These are phyloP conservation scores for Mucor lusitanicus DNA, from an alignment of 371 early-diverging fungal genomes.

Conservation along the genomic window DNA sequence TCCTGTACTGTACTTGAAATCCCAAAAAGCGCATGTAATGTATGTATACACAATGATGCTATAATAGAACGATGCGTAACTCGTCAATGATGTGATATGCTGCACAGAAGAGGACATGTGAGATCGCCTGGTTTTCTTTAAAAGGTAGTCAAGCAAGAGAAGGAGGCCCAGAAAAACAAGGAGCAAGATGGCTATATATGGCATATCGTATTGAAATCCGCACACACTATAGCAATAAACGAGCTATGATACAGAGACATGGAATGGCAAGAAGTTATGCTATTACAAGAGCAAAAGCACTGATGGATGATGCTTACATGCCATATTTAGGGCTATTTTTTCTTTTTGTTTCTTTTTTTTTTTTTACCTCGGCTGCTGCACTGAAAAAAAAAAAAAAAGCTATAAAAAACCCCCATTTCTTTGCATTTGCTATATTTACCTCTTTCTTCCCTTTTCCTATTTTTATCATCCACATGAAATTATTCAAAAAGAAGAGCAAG, in stretches of 20 bases:
- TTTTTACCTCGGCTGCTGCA: conserved; percentile 4
- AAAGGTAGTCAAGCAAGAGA: not conserved
- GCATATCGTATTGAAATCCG: not conserved
- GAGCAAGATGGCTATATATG: not conserved
- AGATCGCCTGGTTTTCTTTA: conserved; percentile 8
- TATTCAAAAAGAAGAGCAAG: conserved; percentile 1
- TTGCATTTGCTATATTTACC: not conserved
- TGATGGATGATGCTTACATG: not conserved
- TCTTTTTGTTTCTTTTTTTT: not conserved
- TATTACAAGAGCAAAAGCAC: not conserved
- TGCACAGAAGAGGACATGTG: not conserved
- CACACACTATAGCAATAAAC: not conserved
- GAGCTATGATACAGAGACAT: not conserved
- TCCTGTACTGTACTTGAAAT: not conserved
- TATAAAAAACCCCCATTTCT: not conserved
- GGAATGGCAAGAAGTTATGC: not conserved
- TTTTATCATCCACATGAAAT: not conserved
- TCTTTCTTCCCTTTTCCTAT: not conserved
- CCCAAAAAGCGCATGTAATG: not conserved
- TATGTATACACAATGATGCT: not conserved
- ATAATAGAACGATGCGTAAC: not conserved
- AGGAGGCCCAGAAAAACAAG: not conserved
- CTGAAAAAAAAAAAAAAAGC: not conserved
- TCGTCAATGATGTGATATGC: not conserved
- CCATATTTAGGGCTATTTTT: not conserved